These are phyloP conservation scores for Backusella parvicylindrica DNA, from an alignment of 192 early-diverging fungal genomes.

Conservation along the genomic window DNA sequence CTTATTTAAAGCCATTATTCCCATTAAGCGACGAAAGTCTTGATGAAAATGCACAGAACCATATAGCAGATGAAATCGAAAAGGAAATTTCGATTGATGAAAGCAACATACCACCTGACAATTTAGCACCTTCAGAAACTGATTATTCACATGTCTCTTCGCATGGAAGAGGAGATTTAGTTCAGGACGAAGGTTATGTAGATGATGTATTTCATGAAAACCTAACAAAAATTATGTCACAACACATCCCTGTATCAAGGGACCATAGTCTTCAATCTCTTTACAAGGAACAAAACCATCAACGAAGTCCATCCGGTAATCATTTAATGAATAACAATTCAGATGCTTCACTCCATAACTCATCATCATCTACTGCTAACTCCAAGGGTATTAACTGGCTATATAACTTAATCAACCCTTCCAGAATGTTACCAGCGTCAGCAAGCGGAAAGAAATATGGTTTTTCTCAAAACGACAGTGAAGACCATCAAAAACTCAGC, in stretches of 20 bases:
- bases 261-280: background rate
- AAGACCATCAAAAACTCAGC: background rate
- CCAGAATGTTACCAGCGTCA: background rate
- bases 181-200: conserved; percentile 6
- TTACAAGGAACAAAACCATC: background rate
- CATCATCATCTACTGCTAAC: background rate
- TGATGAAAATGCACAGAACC: background rate
- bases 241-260: background rate
- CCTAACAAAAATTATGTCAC: conserved; percentile 11
- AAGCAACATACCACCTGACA: background rate
- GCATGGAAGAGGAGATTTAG: conserved; percentile 16
- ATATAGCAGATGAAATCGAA: background rate
- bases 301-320: background rate
- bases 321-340: background rate
- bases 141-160: background rate
- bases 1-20: background rate
- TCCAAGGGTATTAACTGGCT: background rate
- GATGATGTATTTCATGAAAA: conserved; percentile 1
- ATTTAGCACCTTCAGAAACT: background rate
- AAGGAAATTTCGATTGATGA: background rate
- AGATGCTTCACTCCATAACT: background rate
- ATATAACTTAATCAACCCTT: background rate
- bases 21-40: background rate
- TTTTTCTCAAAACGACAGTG: conserved; percentile 2
- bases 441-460: background rate